Base-by-base conservation (phyloP, 306 rosid genomes). In the Dicorynia guianensis region DNA sequence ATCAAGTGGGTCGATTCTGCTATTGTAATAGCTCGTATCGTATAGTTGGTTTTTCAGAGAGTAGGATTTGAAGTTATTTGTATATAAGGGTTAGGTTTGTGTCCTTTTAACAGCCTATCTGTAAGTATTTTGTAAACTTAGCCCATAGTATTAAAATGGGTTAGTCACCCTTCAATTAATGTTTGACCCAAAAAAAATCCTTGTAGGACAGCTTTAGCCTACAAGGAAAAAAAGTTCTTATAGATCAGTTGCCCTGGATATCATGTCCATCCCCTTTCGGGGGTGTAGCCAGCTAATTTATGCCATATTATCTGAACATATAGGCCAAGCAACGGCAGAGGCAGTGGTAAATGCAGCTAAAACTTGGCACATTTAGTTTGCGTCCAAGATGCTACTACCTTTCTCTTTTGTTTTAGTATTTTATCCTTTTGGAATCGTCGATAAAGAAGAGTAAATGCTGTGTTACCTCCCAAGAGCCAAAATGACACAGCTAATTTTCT, bases 401-500 rank as follows among this genome's bases (percentile, higher is more conserved):
- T 13, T 4, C 5, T 13, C 17, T 33, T 59, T 34, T 59, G 18
- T 59, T 59, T 34, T 6, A 6, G 12, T 34, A 34, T 40, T 40
- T 25, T 25, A 25, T 14, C 4, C 19, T 59, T 59, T 59, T 59
- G 64, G 64, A 59, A 59, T 59, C 42, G 6, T 34, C 11, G 19
- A 25, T 33, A 11, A 12, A 5, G 10, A 5, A 59, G 11, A 33
- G 43, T 12, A 13, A 33, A 56, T 56, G 38, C n/a, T n/a, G 10
- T 55, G 1, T 55, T 55, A 7, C 0, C 60, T 19, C 63, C 6
- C 34, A 65, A 66, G 19, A n/a, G 54, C 69, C 74, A 66, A 71
- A 64, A 17, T 67, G 69, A 69, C 71, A 67, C 54, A 65, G 10
- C 66, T 30, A 60, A 34, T 34, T 64, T 38, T 19, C 52, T 58